A percentile compares a stretch with the other conserved stretches of the same genome.
Evolutionary conservation across 148 eudicot species (phyloP).

Genomic region (Tetragonia tetragonoides): DNA sequence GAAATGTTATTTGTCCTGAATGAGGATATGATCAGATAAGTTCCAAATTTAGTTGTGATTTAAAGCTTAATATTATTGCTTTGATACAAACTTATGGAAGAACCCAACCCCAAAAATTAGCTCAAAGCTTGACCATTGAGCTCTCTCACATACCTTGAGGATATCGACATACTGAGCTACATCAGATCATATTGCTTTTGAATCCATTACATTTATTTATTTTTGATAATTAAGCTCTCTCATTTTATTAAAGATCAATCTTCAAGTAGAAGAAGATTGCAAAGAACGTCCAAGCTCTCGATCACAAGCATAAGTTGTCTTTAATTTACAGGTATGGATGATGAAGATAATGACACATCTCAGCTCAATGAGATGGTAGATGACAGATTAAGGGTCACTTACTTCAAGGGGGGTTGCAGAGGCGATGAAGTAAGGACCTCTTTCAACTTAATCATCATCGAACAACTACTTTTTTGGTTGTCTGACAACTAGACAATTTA

Average conservation of each 20-base stretch:
- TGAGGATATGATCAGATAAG: too few species aligned
- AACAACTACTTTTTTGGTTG: neutral
- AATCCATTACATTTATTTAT: neutral
- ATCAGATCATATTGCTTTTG: neutral
- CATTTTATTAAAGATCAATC: too few species aligned
- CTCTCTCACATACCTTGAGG: neutral
- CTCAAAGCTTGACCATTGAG: too few species aligned
- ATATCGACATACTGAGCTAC: too few species aligned
- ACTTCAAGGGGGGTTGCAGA: constrained; percentile 61
- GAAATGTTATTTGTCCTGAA: too few species aligned
- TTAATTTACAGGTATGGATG: constrained; percentile 68
- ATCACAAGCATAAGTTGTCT: neutral
- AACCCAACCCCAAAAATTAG: too few species aligned
- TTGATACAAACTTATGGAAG: too few species aligned
- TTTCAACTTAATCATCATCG: neutral
- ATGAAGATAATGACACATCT: constrained; percentile 45
- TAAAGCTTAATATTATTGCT: too few species aligned
- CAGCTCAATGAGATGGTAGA: constrained; percentile 67
- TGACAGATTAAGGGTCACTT: constrained; percentile 65
- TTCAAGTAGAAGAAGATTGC: too few species aligned
- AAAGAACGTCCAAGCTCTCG: too few species aligned
- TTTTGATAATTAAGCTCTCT: too few species aligned
- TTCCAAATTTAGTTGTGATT: too few species aligned
- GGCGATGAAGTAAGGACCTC: constrained; percentile 53
- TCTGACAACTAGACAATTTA: neutral